A percentile compares a stretch with the other conserved stretches of the same genome.
Conservation (phyloP, 306 rosid species). For the Cyclanthera cordifolia region DNA sequence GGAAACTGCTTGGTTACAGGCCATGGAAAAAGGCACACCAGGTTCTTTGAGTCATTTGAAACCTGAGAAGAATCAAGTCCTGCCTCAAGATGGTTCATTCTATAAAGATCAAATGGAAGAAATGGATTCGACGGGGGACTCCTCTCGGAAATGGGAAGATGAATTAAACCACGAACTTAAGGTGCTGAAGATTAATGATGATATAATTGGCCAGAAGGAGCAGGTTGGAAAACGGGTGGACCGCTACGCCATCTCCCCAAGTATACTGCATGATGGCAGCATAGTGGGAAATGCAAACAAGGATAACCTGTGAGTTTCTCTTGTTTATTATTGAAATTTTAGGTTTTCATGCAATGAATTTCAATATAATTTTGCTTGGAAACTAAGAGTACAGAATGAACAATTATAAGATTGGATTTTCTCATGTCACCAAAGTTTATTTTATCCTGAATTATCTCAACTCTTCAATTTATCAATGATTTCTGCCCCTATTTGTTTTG, state of each 20-base stretch:
- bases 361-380: background rate
- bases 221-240: conserved; percentile 46
- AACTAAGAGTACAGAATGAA: background rate
- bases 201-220: conserved; percentile 43
- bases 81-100: conserved; percentile 65
- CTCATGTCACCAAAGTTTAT: background rate
- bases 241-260: conserved; percentile 77
- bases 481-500: background rate
- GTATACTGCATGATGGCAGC: conserved; percentile 69
- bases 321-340: no score
- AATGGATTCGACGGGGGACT: conserved; percentile 36
- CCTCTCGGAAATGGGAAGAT: conserved; percentile 68
- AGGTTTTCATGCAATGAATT: background rate
- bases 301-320: conserved; percentile 67
- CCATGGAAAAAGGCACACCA: conserved; percentile 81
- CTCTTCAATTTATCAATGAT: background rate
- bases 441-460: background rate
- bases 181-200: conserved; percentile 40
- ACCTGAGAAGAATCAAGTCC: conserved; percentile 90
- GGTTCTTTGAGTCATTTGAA: conserved; percentile 64
- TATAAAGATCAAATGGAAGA: conserved; percentile 49
- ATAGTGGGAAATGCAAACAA: conserved; percentile 46
- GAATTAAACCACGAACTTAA: conserved; percentile 44
- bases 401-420: background rate
- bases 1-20: conserved; percentile 94